Conservation (phyloP, 768 basidiomycete genomes). For the Melanogaster broomeanus region DNA sequence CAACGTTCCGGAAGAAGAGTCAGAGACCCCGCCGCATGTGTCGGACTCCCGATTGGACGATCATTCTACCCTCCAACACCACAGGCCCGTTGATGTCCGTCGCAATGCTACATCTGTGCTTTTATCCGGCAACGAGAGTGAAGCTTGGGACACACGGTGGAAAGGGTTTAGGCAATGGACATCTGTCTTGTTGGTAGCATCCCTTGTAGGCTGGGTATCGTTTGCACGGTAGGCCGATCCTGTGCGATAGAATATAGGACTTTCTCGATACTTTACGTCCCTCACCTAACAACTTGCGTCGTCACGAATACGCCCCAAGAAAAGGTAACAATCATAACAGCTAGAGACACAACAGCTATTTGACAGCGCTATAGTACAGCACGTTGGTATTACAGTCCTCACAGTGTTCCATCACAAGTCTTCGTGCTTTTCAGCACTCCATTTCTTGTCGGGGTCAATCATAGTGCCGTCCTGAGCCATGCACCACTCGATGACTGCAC, state of each 20-base stretch:
- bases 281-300: not conserved
- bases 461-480: conserved; percentile 57
- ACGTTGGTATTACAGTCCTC: not conserved
- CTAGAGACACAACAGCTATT: not conserved
- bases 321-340: not conserved
- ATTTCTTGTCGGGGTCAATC: conserved; percentile 30
- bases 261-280: not conserved
- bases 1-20: not conserved
- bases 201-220: conserved; percentile 31
- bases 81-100: not conserved
- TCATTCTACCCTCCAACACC: not conserved
- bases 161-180: conserved; percentile 31
- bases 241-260: not conserved
- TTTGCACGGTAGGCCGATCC: conserved; percentile 11
- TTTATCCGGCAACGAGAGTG: not conserved
- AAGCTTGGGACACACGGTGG: conserved; percentile 19
- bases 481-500: conserved; percentile 59
- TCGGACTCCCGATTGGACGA: not conserved
- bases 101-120: not conserved
- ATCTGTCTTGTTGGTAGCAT: conserved; percentile 25
- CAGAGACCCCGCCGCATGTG: not conserved
- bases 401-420: conserved; percentile 1
- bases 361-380: too few species aligned
- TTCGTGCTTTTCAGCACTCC: conserved; percentile 17
- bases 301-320: not conserved